phyloP scores from a whole-genome alignment of 1,284 basidiomycete genomes.

The Phellopilus nigrolimitatus region DNA sequence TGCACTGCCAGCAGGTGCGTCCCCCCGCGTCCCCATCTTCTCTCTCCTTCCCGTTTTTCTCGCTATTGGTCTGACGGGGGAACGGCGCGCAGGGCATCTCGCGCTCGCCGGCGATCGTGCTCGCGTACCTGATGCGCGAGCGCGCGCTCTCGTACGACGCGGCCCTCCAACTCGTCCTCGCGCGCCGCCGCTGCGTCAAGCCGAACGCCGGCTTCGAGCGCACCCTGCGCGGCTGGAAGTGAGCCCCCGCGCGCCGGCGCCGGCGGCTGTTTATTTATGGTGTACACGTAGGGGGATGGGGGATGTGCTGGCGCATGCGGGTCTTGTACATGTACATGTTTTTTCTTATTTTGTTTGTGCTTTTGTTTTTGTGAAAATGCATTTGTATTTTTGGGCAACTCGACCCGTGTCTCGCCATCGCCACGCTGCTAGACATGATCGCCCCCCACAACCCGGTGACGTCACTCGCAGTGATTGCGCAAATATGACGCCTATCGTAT shows the following conservation, averaged over 20 bases:
- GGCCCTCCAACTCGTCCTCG: slow-evolving; percentile 51
- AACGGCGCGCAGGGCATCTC: slow-evolving; percentile 65
- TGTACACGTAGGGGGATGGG: too few relatives aligned
- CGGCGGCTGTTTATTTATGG: background rate
- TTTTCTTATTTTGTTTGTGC: too few relatives aligned
- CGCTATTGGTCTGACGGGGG: too few relatives aligned
- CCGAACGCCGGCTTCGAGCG: slow-evolving; percentile 57
- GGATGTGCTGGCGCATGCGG: too few relatives aligned
- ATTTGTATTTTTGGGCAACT: too few relatives aligned
- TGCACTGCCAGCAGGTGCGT: slow-evolving; percentile 63
- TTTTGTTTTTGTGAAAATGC: too few relatives aligned
- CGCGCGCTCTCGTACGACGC: slow-evolving; percentile 63
- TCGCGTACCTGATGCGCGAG: slow-evolving; percentile 62
- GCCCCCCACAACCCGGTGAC: too few relatives aligned
- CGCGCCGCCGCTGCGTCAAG: slow-evolving; percentile 61
- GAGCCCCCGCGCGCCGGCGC: background rate
- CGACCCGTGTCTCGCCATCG: too few relatives aligned
- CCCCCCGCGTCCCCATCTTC: slow-evolving; percentile 3
- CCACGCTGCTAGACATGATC: too few relatives aligned
- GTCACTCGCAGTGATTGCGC: too few relatives aligned
- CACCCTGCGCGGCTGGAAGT: slow-evolving; percentile 17
- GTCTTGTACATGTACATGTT: too few relatives aligned
- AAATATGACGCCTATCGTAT: too few relatives aligned
- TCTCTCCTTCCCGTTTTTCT: background rate
- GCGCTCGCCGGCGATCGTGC: slow-evolving; percentile 59